Base-by-base conservation (phyloP, 495 filamentous ascomycete species). In the Chaetomium tenue region DNA sequence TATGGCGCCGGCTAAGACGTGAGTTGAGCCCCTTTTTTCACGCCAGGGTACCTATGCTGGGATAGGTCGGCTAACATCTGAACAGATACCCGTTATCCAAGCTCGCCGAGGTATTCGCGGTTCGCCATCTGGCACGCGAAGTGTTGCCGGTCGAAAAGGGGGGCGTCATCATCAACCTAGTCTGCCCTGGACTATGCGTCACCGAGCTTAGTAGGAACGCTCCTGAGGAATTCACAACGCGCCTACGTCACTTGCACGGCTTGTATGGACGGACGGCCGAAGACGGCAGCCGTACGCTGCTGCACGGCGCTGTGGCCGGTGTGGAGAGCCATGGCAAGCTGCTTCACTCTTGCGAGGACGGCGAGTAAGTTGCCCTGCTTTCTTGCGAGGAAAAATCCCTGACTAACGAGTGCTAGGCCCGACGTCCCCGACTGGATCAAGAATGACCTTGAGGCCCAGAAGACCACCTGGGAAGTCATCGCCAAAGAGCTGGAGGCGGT, bases 171-270 rank as follows among this genome's bases (percentile, higher is more conserved):
- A 62, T 81, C 23, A 81, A 79, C 66, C 65, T 62, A 42, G 63
- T 79, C n/a, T 76, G 73, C 64, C 78, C 79, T 13, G 78, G 79
- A 0, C 61, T 74, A 16, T 82, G 78, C 67, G 56, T 72, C 37
- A 74, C 69, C n/a, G 72, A 77, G 20, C 69, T 82, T 0, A 30
- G 53, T 64, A 73, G 51, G 67, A 76, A 22, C 55, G 60, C 60
- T 7, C 54, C 63, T 5, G 60, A 5, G 13, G 50, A 60, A 2
- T 33, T 63, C 26, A 22, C 11, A 47, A n/a, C 20, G 7, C 7
- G 46, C 2, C 16, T 40, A 0, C 26, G 69, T 9, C 0, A 42
- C 0, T 11, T 40, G 1, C 30, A 71, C 9, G 30, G 30, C 16
- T 15, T 60, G 23, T 26, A 72, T 13, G 72, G 67, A 1, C 68